Evolutionary conservation across 768 basidiomycete species (phyloP).

Genomic region (Rhodotorula toruloides): DNA sequence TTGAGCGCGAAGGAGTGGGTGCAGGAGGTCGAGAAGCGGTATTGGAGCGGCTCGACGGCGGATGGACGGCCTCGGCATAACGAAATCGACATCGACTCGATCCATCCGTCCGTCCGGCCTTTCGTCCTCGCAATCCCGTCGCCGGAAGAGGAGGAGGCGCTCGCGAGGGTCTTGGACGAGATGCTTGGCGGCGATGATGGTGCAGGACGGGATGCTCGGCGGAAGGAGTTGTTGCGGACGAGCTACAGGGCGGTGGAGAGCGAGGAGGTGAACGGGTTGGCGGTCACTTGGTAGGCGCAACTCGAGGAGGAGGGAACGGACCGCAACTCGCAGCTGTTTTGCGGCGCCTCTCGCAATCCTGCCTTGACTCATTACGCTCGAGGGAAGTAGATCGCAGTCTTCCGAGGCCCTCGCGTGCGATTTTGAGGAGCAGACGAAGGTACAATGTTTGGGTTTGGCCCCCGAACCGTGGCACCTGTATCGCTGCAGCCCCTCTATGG

Average conservation of each 20-base stretch:
- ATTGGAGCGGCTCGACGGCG: constrained; percentile 27
- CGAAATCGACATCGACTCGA: neutral
- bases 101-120: constrained; percentile 23
- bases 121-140: constrained; percentile 12
- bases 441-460: too few species aligned
- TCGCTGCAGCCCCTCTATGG: too few species aligned
- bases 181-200: constrained; percentile 1
- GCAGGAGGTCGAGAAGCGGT: constrained; percentile 37
- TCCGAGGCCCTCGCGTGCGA: too few species aligned
- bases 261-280: constrained; percentile 43
- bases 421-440: too few species aligned
- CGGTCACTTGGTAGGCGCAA: constrained; percentile 44
- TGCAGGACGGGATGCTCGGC: neutral
- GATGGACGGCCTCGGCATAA: neutral
- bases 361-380: too few species aligned
- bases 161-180: neutral
- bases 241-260: constrained; percentile 41
- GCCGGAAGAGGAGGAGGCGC: neutral
- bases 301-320: neutral
- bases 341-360: too few species aligned
- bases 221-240: constrained; percentile 32
- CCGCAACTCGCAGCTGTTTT: neutral
- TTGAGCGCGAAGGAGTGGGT: constrained; percentile 43
- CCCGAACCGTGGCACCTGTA: too few species aligned
- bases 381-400: too few species aligned